Percentiles rank a stretch among this genome's conserved stretches.
Conservation (phyloP, 495 filamentous ascomycete genomes). For the Astrothelium subdiscretum region DNA sequence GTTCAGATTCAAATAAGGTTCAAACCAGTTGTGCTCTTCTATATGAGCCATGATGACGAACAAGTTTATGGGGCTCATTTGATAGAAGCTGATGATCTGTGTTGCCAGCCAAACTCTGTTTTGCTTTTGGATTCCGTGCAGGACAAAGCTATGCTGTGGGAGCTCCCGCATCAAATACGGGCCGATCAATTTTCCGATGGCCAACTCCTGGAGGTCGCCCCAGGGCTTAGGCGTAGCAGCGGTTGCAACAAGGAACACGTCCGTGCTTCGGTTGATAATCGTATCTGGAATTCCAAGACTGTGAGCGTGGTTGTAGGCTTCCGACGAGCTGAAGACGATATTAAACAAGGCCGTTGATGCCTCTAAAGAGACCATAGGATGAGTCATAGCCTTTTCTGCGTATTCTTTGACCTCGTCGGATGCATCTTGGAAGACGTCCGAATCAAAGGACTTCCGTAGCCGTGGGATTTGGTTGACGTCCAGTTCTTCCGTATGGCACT, state of each 20-base stretch:
- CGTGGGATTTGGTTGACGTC: conserved; percentile 74
- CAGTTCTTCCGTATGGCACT: conserved; percentile 54
- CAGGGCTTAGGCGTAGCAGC: conserved; percentile 57
- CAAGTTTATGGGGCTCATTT: conserved; percentile 60
- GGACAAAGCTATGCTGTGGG: conserved; percentile 66
- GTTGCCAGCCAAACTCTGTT: conserved; percentile 72
- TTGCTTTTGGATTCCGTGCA: conserved; percentile 80
- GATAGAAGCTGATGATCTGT: conserved; percentile 69
- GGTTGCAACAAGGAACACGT: conserved; percentile 70
- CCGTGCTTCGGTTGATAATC: conserved; percentile 55
- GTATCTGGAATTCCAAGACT: conserved; percentile 41
- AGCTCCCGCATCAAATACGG: conserved; percentile 52
- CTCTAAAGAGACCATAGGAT: conserved; percentile 78
- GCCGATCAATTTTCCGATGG: conserved; percentile 48
- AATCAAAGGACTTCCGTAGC: conserved; percentile 62
- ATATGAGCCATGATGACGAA: conserved; percentile 74
- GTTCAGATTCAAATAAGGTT: conserved; percentile 59
- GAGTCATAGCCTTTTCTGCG: conserved; percentile 63
- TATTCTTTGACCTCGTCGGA: conserved; percentile 56
- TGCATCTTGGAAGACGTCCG: conserved; percentile 64
- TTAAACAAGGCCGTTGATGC: conserved; percentile 54
- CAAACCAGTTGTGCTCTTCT: conserved; percentile 65
- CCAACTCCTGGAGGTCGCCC: conserved; percentile 48
- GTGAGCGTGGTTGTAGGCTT: conserved; percentile 30
- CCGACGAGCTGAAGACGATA: conserved; percentile 38